phyloP scores from a whole-genome alignment of 768 basidiomycete species.

The Leucocoprinus leucothites region DNA sequence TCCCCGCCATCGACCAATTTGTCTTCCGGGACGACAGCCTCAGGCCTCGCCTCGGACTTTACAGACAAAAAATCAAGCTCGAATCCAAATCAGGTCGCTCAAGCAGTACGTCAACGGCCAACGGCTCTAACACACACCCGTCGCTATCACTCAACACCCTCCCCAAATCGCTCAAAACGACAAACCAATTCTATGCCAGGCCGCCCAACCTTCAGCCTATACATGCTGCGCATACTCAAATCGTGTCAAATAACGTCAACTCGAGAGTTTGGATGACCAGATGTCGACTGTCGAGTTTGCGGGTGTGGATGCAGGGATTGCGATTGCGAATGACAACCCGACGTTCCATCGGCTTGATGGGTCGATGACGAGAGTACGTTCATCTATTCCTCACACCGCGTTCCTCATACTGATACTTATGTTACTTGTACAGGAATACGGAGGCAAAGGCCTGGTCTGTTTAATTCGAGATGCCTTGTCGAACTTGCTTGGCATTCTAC shows the following conservation, averaged over 20 bases:
- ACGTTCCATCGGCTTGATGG: too few relatives aligned
- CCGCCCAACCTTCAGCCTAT: not conserved
- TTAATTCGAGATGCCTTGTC: slow-evolving; percentile 97
- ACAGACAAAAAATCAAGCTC: not conserved
- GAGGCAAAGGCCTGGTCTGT: slow-evolving; percentile 93
- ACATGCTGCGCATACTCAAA: slow-evolving; percentile 14
- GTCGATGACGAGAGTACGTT: too few relatives aligned
- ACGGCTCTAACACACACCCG: slow-evolving; percentile 12
- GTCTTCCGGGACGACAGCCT: not conserved
- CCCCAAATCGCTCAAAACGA: slow-evolving; percentile 21
- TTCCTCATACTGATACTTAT: not conserved
- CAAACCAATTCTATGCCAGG: slow-evolving; percentile 1
- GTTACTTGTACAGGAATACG: slow-evolving; percentile 72
- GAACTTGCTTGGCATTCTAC: slow-evolving; percentile 77
- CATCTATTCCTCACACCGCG: too few relatives aligned
- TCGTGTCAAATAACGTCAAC: slow-evolving; percentile 7
- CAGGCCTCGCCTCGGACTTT: not conserved
- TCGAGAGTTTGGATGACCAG: slow-evolving; percentile 18
- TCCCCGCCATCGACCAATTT: not conserved
- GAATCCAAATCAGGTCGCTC: not conserved
- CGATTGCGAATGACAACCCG: too few relatives aligned
- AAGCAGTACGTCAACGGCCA: not conserved
- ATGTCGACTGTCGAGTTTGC: slow-evolving; percentile 32
- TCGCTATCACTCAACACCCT: slow-evolving; percentile 17
- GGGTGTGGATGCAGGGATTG: slow-evolving; percentile 14